Conservation (phyloP, 352 stramenopile species). For the Phytopythium aichiense region DNA sequence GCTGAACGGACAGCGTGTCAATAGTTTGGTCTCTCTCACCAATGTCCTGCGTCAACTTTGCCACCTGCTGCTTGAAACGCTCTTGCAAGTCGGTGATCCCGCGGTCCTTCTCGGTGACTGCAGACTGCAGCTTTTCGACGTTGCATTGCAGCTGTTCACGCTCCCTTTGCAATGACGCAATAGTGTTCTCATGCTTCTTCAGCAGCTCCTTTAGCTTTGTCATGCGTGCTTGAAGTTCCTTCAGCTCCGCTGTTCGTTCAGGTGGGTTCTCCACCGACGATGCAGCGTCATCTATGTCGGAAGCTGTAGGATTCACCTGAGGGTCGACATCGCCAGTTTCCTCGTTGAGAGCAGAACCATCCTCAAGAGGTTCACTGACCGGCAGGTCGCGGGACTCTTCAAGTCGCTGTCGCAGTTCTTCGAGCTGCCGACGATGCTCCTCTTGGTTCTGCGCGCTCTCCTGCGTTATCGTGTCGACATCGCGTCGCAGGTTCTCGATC, state of each 20-base stretch:
- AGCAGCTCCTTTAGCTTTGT: conserved; percentile 7
- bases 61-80: background rate
- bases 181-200: conserved; percentile 14
- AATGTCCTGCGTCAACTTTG: conserved; percentile 10
- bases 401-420: conserved; percentile 14
- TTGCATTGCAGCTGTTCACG: conserved; percentile 6
- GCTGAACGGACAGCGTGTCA: background rate
- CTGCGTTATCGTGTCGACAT: conserved; percentile 18
- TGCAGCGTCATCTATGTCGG: conserved; percentile 12
- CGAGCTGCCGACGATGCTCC: conserved; percentile 23
- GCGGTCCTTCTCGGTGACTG: background rate
- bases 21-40: background rate
- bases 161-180: conserved; percentile 12
- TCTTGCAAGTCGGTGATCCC: background rate
- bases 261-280: background rate
- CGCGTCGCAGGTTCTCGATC: conserved; percentile 20
- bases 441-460: conserved; percentile 21
- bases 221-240: conserved; percentile 12
- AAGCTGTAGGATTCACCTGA: conserved; percentile 4
- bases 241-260: background rate
- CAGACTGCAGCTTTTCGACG: conserved; percentile 8
- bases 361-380: conserved; percentile 9
- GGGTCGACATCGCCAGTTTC: conserved; percentile 5
- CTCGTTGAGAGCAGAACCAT: background rate
- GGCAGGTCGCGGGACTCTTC: conserved; percentile 9